Evolutionary conservation across 257 asterid species (phyloP).

Genomic region (Lithospermum erythrorhizon): DNA sequence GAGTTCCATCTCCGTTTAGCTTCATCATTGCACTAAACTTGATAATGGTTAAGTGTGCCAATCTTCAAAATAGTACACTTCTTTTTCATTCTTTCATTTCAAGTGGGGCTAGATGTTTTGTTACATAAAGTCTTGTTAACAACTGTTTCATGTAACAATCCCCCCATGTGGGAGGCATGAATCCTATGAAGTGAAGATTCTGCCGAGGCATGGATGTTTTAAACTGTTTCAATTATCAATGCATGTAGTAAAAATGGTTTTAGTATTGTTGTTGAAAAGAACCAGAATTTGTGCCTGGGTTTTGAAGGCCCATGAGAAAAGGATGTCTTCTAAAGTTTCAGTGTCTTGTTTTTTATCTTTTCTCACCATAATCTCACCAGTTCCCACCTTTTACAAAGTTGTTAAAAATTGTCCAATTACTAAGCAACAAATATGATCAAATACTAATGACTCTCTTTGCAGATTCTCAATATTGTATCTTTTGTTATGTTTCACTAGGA

Average conservation of each 20-base stretch:
- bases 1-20: too few relatives aligned
- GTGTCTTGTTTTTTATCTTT: conserved; percentile 14
- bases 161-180: conserved; percentile 56
- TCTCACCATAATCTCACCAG: not conserved
- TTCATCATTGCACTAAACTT: too few relatives aligned
- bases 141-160: conserved; percentile 24
- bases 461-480: too few relatives aligned
- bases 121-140: conserved; percentile 10
- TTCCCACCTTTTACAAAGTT: not conserved
- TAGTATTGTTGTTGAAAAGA: conserved; percentile 13
- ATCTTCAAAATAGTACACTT: too few relatives aligned
- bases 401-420: not conserved
- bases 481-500: too few relatives aligned
- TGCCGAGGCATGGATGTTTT: conserved; percentile 33
- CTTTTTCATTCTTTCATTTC: not conserved
- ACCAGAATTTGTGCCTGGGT: conserved; percentile 47
- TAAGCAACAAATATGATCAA: not conserved
- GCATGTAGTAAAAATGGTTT: conserved; percentile 23
- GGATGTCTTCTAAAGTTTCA: conserved; percentile 24
- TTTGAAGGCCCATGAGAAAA: conserved; percentile 45
- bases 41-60: too few relatives aligned
- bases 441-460: too few relatives aligned
- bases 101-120: not conserved
- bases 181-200: conserved; percentile 24
- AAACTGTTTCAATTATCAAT: conserved; percentile 47